Conservation (phyloP, 768 basidiomycete genomes). For the Boletus vermiculosoides region DNA sequence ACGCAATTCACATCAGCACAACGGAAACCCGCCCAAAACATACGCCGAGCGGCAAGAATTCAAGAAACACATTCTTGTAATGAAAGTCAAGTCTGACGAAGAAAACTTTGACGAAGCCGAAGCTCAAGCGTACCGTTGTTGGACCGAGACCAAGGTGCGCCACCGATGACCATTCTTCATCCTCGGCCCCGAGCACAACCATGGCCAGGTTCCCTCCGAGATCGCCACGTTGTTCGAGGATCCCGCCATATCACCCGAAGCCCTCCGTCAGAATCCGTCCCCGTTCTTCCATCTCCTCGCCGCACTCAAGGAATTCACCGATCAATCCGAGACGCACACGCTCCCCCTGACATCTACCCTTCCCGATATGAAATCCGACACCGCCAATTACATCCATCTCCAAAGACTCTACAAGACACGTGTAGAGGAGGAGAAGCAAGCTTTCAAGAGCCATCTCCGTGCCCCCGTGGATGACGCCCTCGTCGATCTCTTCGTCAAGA, state of each 20-base stretch:
- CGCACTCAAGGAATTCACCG: slow-evolving; percentile 65
- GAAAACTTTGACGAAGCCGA: slow-evolving; percentile 98
- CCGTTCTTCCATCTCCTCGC: slow-evolving; percentile 80
- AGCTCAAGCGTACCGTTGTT: slow-evolving; percentile 81
- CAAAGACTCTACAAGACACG: slow-evolving; percentile 82
- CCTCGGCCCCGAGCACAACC: background rate
- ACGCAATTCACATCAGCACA: slow-evolving; percentile 50
- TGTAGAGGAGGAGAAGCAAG: slow-evolving; percentile 65
- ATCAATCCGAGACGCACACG: slow-evolving; percentile 51
- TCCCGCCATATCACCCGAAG: slow-evolving; percentile 43
- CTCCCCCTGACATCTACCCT: slow-evolving; percentile 85
- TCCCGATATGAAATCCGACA: slow-evolving; percentile 96
- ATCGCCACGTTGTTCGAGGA: slow-evolving; percentile 64
- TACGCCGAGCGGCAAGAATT: slow-evolving; percentile 73
- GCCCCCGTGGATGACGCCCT: slow-evolving; percentile 48
- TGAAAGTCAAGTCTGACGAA: slow-evolving; percentile 79
- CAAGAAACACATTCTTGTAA: slow-evolving; percentile 59
- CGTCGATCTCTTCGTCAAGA: slow-evolving; percentile 76
- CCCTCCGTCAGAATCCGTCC: slow-evolving; percentile 45
- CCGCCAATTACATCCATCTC: slow-evolving; percentile 75
- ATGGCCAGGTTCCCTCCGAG: slow-evolving; percentile 60
- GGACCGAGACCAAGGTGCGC: slow-evolving; percentile 52
- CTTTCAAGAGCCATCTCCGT: slow-evolving; percentile 50
- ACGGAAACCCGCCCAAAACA: slow-evolving; percentile 52
- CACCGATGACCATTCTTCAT: no score